Base-by-base conservation (phyloP, 1,139 yeast genomes). In the Suhomyces bolitotheri region DNA sequence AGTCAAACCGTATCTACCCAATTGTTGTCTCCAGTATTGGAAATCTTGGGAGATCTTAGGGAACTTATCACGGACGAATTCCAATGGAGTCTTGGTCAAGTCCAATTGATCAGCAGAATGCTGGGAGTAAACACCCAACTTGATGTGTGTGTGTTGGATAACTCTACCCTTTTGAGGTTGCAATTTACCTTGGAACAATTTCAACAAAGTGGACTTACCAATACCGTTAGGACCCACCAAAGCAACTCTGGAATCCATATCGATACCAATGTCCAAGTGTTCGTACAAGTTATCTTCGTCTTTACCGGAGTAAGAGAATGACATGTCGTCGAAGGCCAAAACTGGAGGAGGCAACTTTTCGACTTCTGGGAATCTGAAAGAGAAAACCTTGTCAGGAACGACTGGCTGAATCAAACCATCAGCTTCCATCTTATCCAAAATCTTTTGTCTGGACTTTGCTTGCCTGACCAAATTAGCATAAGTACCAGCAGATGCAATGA, bases 301-400 rank as follows among this genome's bases (percentile, higher is more conserved):
- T 15, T 85, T 82, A 53, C 95, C 97, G 53, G 85, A 82, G 68
- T 92, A 92, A 15, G 97, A 74, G 68, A 92, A 94, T 19, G 95
- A 81, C 64, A 90, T 90, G 56, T 85, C 92, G 65, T 92, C 97
- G 60, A 94, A 92, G 7, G 97, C 92, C 66, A 94, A 74, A 32
- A 92, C 98, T 61, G 99, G 99, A 47, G 99, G 98, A 47, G 98
- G 98, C 54, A 92, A 78, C 76, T 94, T 89, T 65, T 92, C 98
- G 45, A 92, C 96, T 29, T 82, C 90, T 39, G 97, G 90, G 78
- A 94, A 92, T 58, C 85, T 78, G 79, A 92, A 92, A 3, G 95
- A 80, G 66, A 92, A 92, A 22, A 89, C 96, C 70, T 78, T 87
- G 64, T 92, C 98, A 35, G 87, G 86, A 41, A 80, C 90, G 49